phyloP scores from a whole-genome alignment of 768 basidiomycete species.

The Boletus tylopilopsis region DNA sequence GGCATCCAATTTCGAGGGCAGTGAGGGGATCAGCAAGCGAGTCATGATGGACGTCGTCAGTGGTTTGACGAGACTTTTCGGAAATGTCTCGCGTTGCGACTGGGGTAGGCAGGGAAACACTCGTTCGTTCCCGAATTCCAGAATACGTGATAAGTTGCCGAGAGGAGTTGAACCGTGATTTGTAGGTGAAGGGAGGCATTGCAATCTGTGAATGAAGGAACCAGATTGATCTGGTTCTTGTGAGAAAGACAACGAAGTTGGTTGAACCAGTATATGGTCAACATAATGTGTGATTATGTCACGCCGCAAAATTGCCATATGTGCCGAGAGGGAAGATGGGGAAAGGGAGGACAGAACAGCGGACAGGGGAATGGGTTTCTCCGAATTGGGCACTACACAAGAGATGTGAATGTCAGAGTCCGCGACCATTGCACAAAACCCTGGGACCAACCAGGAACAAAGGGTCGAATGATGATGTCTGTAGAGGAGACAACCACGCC shows the following conservation, averaged over 20 bases:
- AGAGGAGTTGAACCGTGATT: slow-evolving; percentile 39
- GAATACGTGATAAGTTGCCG: slow-evolving; percentile 48
- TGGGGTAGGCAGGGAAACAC: slow-evolving; percentile 56
- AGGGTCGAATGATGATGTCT: slow-evolving; percentile 47
- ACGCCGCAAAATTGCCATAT: slow-evolving; percentile 60
- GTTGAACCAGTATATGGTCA: slow-evolving; percentile 53
- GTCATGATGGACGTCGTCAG: slow-evolving; percentile 58
- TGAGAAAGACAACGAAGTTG: slow-evolving; percentile 39
- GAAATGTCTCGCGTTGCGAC: slow-evolving; percentile 43
- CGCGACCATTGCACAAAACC: slow-evolving; percentile 12
- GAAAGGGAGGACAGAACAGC: slow-evolving; percentile 60
- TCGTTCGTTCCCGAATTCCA: slow-evolving; percentile 60
- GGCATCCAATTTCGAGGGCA: slow-evolving; percentile 60
- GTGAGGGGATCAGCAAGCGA: slow-evolving; percentile 60
- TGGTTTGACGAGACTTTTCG: slow-evolving; percentile 58
- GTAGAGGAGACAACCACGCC: slow-evolving; percentile 50
- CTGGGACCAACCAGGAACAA: slow-evolving; percentile 47
- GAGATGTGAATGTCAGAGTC: slow-evolving; percentile 1
- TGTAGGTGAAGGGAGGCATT: slow-evolving; percentile 42
- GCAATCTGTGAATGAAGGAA: slow-evolving; percentile 43
- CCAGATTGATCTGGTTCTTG: slow-evolving; percentile 33
- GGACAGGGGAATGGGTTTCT: slow-evolving; percentile 46
- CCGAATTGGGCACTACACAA: slow-evolving; percentile 53
- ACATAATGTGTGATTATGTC: slow-evolving; percentile 60
- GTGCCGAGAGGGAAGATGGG: slow-evolving; percentile 46